Evolutionary conservation across 2,329 filamentous ascomycete genomes (phyloP).

Genomic region (Botryosphaeria agaves): DNA sequence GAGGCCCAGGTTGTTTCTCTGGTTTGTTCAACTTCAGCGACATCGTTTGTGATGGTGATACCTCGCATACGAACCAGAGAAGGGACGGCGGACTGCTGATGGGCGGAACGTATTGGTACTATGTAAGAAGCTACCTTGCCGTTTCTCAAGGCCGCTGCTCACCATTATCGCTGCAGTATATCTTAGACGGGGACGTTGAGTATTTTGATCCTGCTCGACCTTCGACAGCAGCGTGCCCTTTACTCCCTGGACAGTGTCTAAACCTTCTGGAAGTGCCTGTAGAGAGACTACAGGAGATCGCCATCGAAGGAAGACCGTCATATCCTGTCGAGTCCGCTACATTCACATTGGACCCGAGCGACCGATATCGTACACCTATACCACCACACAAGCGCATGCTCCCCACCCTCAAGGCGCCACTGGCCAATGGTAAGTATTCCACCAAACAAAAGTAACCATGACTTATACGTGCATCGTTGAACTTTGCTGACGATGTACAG

Average conservation of each 20-base stretch:
- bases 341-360: constrained; percentile 1
- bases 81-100: constrained; percentile 73
- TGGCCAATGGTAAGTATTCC: no score
- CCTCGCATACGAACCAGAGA: constrained; percentile 31
- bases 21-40: constrained; percentile 77
- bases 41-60: constrained; percentile 64
- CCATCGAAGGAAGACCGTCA: constrained; percentile 12
- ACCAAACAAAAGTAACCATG: no score
- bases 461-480: no score
- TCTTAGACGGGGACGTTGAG: constrained; percentile 63
- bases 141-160: constrained; percentile 7
- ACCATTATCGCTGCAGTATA: constrained; percentile 43
- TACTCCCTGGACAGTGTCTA: constrained; percentile 72
- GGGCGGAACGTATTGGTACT: constrained; percentile 92
- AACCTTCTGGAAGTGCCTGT: constrained; percentile 71
- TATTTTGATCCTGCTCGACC: constrained; percentile 55
- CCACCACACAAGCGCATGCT: no score
- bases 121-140: constrained; percentile 39
- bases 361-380: constrained; percentile 1
- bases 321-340: not conserved
- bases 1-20: constrained; percentile 62
- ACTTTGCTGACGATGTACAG: no score
- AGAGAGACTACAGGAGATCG: constrained; percentile 26
- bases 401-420: no score
- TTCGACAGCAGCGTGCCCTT: constrained; percentile 63